A percentile compares a stretch with the other conserved stretches of the same genome.
These are phyloP conservation scores for Terana coerulea DNA, from an alignment of 768 basidiomycete genomes.

Conservation along the genomic window DNA sequence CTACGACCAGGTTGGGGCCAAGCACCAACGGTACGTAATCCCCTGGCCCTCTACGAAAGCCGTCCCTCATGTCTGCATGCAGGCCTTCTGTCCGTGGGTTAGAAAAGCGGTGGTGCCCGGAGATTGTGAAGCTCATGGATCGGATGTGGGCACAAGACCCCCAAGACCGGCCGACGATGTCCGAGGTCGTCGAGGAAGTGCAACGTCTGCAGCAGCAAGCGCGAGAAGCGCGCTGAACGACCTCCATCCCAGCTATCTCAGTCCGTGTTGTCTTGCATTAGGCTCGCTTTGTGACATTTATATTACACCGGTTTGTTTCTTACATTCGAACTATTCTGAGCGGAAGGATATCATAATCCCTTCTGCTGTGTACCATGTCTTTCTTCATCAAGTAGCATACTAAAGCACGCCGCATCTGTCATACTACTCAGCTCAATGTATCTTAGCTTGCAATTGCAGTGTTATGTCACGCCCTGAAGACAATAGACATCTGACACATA, in stretches of 20 bases:
- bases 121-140: conserved; percentile 86
- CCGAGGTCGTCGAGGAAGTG: conserved; percentile 81
- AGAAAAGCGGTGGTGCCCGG: conserved; percentile 87
- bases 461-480: too few species aligned
- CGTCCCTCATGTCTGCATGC: conserved; percentile 17
- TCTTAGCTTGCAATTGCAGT: conserved; percentile 8
- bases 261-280: conserved; percentile 8
- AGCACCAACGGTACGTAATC: conserved; percentile 65
- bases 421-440: conserved; percentile 11
- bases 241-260: too few species aligned
- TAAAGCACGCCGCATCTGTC: too few species aligned
- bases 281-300: conserved; percentile 15
- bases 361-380: conserved; percentile 10
- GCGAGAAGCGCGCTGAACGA: conserved; percentile 19
- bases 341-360: not conserved
- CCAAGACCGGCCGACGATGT: conserved; percentile 84
- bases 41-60: not conserved
- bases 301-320: conserved; percentile 9
- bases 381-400: conserved; percentile 3
- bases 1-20: conserved; percentile 89
- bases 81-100: conserved; percentile 79
- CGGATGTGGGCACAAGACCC: conserved; percentile 96
- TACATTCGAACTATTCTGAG: conserved; percentile 9
- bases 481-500: too few species aligned
- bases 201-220: conserved; percentile 45